Evolutionary conservation across 164 flowering plant species (phyloP), one percentile per base, ranked within the genome.

Genomic region (Nymphaea colorata): DNA sequence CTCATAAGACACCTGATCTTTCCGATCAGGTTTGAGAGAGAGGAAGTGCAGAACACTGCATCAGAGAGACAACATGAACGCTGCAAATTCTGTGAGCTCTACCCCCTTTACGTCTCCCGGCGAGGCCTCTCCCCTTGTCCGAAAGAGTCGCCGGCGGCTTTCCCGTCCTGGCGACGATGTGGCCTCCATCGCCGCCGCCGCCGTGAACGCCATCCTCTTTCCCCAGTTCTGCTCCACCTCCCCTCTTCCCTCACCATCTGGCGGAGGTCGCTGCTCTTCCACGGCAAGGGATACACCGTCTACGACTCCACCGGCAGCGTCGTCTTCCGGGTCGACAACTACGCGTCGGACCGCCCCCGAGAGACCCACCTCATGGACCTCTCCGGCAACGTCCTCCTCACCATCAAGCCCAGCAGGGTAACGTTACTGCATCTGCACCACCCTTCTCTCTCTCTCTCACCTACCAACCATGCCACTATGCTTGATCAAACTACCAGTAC

Each of bases 251-350:
- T 69, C 17, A 74, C 77, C 10, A 42, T 74, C 10, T 74, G 77
- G 77, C 67, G 73, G 45, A 68, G 71, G 43, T 74, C 77, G 0
- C 62, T 74, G 66, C 68, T 74, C 66, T 74, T 70, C 66, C 59
- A 74, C 51, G 70, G 77, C 42, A 68, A 71, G 43, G 77, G 74
- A 41, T 70, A 74, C 71, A 64, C 69, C 4, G 77, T 74, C 47
- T 70, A 17, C 59, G 71, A 74, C 45, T 74, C 73, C 2, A 59
- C 43, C 6, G 77, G 77, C 16, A 51, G 61, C 7, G 45, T 70
- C 42, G 64, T 74, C 6, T 74, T 74, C 44, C 65, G 74, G 3
- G 77, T 74, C 8, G 74, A 74, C 14, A 67, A 70, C 41, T 74
- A 74, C 63, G 62, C 73, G 3, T 64, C 53, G 42, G 66, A 70